Percentiles rank a stretch among this genome's conserved stretches.
Evolutionary conservation across 805 yeast species (phyloP).

Genomic region (Diddensiella caesifluorescens): DNA sequence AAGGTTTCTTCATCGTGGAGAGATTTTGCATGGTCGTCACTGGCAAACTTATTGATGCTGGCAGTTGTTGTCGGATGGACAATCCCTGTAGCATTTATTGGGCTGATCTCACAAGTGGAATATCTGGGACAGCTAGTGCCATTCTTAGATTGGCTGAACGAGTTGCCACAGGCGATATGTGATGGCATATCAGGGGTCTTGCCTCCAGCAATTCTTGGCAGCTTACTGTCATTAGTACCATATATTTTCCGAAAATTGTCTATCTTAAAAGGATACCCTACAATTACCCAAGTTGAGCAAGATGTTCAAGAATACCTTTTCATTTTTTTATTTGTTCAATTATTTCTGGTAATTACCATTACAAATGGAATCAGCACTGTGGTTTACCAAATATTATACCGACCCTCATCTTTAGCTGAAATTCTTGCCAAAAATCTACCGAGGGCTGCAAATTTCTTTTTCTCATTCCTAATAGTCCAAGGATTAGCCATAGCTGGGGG

Average conservation of each 20-base stretch:
- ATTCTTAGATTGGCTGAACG: conserved; percentile 48
- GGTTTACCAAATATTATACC: conserved; percentile 54
- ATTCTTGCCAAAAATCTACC: conserved; percentile 76
- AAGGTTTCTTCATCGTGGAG: conserved; percentile 35
- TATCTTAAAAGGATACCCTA: conserved; percentile 50
- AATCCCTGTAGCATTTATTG: conserved; percentile 76
- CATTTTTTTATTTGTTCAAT: conserved; percentile 71
- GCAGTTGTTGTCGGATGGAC: conserved; percentile 64
- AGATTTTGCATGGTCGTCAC: conserved; percentile 25
- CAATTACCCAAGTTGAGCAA: conserved; percentile 59
- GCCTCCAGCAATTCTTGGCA: conserved; percentile 61
- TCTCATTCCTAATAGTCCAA: conserved; percentile 66
- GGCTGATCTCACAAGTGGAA: conserved; percentile 69
- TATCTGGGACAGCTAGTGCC: conserved; percentile 59
- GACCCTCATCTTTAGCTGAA: conserved; percentile 68
- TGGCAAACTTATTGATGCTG: conserved; percentile 44
- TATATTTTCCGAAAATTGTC: conserved; percentile 51
- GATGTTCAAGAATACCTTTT: conserved; percentile 76
- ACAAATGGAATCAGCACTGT: conserved; percentile 72
- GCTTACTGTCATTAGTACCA: conserved; percentile 60
- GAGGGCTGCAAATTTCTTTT: conserved; percentile 79
- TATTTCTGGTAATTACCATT: conserved; percentile 77
- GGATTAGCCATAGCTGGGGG: conserved; percentile 74
- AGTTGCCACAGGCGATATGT: conserved; percentile 48
- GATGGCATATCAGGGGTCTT: conserved; percentile 55